Percentiles rank a stretch among this genome's conserved stretches.
Evolutionary conservation across 176 grass and related monocot genomes (phyloP).

Genomic region (Cymbopogon citratus): DNA sequence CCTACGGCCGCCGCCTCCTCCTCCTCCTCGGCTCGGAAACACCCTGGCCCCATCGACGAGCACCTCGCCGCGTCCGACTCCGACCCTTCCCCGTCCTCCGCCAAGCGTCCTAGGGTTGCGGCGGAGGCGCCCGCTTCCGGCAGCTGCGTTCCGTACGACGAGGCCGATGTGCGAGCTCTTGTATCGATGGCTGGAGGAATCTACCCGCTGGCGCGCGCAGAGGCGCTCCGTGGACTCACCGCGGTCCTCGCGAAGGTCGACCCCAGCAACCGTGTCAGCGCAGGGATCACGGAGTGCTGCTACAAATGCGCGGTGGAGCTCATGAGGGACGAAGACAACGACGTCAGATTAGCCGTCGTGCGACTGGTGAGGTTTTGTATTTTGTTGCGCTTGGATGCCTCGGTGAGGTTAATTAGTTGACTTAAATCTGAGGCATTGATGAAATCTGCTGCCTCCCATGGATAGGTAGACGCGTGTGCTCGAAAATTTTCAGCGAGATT

Average conservation of each 20-base stretch:
- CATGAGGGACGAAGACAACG: constrained; percentile 58
- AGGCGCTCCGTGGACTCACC: constrained; percentile 49
- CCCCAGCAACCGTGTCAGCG: neutral
- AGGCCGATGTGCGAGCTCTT: constrained; percentile 37
- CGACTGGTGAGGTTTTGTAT: constrained; percentile 52
- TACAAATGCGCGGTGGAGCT: constrained; percentile 35
- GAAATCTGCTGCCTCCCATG: constrained; percentile 1
- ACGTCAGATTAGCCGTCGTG: constrained; percentile 53
- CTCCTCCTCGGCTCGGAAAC: neutral
- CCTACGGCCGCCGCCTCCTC: neutral
- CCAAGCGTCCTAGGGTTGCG: constrained; percentile 37
- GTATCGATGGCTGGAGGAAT: constrained; percentile 50
- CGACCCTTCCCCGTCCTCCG: neutral
- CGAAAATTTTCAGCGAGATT: constrained; percentile 40
- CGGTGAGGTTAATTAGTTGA: neutral
- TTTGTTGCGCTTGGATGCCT: constrained; percentile 1
- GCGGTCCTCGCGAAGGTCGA: constrained; percentile 42
- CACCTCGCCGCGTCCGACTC: neutral
- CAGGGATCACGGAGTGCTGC: constrained; percentile 34
- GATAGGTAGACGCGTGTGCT: constrained; percentile 51
- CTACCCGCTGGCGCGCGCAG: constrained; percentile 52
- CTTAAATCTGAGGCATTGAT: neutral
- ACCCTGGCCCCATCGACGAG: constrained; percentile 18
- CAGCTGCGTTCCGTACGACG: neutral
- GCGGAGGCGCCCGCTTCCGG: constrained; percentile 21